Evolutionary conservation across 164 flowering plant genomes (phyloP).

Genomic region (Santalum album): DNA sequence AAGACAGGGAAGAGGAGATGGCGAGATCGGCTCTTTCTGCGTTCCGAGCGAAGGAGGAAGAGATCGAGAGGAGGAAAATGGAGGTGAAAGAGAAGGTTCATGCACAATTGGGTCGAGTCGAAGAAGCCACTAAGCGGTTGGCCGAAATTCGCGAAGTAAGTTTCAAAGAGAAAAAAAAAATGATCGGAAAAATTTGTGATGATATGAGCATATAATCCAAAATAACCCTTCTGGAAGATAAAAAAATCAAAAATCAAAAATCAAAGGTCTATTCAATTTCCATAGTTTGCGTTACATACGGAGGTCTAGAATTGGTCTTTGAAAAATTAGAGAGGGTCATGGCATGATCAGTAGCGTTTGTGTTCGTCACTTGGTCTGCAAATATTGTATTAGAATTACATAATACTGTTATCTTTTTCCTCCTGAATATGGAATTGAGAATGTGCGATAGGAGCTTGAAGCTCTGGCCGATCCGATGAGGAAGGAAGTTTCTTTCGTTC

Average conservation of each 20-base stretch:
- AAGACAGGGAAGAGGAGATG: constrained; percentile 65
- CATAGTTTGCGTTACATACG: no score
- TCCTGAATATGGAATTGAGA: background rate
- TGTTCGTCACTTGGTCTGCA: no score
- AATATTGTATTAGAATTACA: no score
- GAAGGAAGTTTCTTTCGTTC: constrained; percentile 35
- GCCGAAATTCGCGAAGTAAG: constrained; percentile 75
- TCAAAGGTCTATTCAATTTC: no score
- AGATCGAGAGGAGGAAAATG: constrained; percentile 82
- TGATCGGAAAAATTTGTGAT: background rate
- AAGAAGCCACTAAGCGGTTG: constrained; percentile 70
- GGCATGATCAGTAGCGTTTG: no score
- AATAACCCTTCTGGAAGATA: no score
- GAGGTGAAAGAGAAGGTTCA: constrained; percentile 69
- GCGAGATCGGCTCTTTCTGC: constrained; percentile 56
- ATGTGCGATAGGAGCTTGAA: constrained; percentile 45
- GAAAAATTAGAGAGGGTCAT: no score
- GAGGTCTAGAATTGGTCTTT: no score
- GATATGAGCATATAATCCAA: no score
- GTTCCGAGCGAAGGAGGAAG: constrained; percentile 76
- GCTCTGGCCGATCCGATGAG: constrained; percentile 51
- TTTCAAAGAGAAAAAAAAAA: background rate
- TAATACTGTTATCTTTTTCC: background rate
- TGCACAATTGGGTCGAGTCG: constrained; percentile 69
- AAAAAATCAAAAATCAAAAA: no score